Conservation (phyloP, 495 filamentous ascomycete species). For the Penicillium ochrochloron region DNA sequence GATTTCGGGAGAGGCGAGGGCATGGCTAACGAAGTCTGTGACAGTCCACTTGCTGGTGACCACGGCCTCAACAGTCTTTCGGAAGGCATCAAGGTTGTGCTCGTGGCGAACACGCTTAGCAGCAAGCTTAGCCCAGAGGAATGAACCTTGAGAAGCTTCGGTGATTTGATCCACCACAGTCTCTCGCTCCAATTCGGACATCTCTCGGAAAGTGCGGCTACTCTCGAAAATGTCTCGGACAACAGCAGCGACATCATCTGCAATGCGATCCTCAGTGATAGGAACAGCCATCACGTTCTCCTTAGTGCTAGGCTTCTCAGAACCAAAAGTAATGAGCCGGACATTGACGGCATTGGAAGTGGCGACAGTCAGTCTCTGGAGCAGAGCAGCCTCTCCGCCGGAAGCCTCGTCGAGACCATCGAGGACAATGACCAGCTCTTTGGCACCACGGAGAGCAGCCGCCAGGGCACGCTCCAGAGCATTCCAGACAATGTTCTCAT, state of each 20-base stretch:
- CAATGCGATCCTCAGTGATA: conserved; percentile 27
- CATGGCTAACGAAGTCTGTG: conserved; percentile 36
- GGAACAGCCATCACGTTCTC: conserved; percentile 23
- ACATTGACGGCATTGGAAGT: conserved; percentile 32
- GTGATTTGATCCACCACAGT: conserved; percentile 39
- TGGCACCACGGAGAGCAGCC: conserved; percentile 34
- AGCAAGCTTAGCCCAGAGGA: conserved; percentile 46
- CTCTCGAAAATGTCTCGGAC: conserved; percentile 28
- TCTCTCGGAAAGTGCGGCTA: conserved; percentile 20
- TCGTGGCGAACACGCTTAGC: conserved; percentile 34
- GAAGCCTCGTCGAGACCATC: conserved; percentile 44
- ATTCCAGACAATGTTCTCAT: conserved; percentile 33
- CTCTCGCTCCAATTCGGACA: conserved; percentile 36
- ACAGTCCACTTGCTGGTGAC: conserved; percentile 32
- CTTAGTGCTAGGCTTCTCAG: conserved; percentile 30
- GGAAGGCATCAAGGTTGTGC: conserved; percentile 27
- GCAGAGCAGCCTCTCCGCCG: conserved; percentile 33
- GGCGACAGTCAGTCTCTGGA: conserved; percentile 31
- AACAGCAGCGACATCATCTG: conserved; percentile 35
- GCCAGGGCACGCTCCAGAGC: conserved; percentile 29
- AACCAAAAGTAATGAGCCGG: conserved; percentile 38
- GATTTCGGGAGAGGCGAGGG: conserved; percentile 27
- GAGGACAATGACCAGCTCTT: conserved; percentile 41
- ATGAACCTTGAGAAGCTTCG: conserved; percentile 41
- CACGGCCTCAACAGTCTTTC: conserved; percentile 31